Conservation (phyloP, 371 early-diverging fungal genomes). For the Mucor circinelloides region DNA sequence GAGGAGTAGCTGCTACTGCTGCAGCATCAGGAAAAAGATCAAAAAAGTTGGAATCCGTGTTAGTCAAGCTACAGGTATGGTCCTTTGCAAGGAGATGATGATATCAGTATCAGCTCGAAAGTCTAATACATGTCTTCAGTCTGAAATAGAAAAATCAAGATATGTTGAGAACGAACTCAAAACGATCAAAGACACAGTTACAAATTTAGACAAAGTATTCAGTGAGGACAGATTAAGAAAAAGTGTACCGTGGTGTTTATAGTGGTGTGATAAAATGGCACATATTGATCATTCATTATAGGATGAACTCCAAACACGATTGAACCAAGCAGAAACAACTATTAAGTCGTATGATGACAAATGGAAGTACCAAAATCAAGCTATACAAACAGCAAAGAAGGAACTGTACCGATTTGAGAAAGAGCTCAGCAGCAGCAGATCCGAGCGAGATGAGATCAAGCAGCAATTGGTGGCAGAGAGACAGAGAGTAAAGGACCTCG, state of each 20-base stretch:
- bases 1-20: neutral
- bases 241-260: slow-evolving; percentile 6
- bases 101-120: neutral
- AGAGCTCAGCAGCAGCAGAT: slow-evolving; percentile 3
- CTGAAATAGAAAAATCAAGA: slow-evolving; percentile 41
- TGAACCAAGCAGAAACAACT: slow-evolving; percentile 13
- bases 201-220: slow-evolving; percentile 26
- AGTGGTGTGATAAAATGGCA: neutral
- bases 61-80: slow-evolving; percentile 40
- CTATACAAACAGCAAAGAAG: slow-evolving; percentile 26
- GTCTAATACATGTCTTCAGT: slow-evolving; percentile 11
- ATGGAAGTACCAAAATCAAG: slow-evolving; percentile 21
- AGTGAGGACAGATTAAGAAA: slow-evolving; percentile 17
- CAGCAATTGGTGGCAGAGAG: slow-evolving; percentile 10
- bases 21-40: slow-evolving; percentile 4
- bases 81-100: neutral
- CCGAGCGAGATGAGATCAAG: neutral
- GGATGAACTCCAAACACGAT: slow-evolving; percentile 15
- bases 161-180: slow-evolving; percentile 36
- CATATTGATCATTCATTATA: neutral
- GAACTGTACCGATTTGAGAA: slow-evolving; percentile 16
- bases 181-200: slow-evolving; percentile 28
- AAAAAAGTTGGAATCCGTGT: slow-evolving; percentile 30
- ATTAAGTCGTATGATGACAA: slow-evolving; percentile 16
- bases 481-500: slow-evolving; percentile 2